Base-by-base conservation (phyloP, 2,329 filamentous ascomycete genomes). In the Epichloe aotearoae region DNA sequence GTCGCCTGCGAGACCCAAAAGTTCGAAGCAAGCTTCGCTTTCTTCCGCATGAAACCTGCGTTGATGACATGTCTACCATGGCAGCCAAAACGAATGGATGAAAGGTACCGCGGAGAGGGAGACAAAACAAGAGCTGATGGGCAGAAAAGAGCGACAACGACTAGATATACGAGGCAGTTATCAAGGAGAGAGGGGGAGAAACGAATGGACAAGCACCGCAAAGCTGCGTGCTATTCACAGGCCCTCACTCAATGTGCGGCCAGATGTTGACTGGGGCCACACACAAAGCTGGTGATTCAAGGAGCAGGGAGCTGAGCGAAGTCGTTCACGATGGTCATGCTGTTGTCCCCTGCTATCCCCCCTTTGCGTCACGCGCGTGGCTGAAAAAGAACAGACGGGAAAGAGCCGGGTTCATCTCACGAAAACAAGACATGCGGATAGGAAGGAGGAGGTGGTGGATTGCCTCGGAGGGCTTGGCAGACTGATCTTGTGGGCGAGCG, bases 1-100 rank as follows among this genome's bases (percentile, higher is more conserved):
- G 57, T n/a, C 57, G 57, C 33, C 58, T 56, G 11, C 56, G 60
- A 36, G 62, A 61, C 20, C 61, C 59, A 19, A 64, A 2, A 2
- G 60, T 54, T 38, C 54, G 58, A 45, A 65, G 54, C 30, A 66
- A 57, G 46, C 54, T 57, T 52, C 58, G 58, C 51, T 61, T 66
- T 53, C 62, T 64, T n/a, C 63, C 59, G 45, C 64, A 64, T 3
- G 58, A 62, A 17, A 59, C 46, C 4, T 55, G 56, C 17, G 55
- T 45, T 19, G 61, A 54, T 39, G 58, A 56, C 62, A 66, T 66
- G 44, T 26, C 39, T 39, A 49, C 46, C 37, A 52, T 49, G 17
- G 46, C 52, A 12, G 46, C 47, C 47, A 44, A 49, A 52, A 19
- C 15, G 44, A 50, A 46, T 43, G 42, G 36, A 49, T 15, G 44